phyloP scores from a whole-genome alignment of 208 protist species.

The Acanthamoeba culbertsoni region DNA sequence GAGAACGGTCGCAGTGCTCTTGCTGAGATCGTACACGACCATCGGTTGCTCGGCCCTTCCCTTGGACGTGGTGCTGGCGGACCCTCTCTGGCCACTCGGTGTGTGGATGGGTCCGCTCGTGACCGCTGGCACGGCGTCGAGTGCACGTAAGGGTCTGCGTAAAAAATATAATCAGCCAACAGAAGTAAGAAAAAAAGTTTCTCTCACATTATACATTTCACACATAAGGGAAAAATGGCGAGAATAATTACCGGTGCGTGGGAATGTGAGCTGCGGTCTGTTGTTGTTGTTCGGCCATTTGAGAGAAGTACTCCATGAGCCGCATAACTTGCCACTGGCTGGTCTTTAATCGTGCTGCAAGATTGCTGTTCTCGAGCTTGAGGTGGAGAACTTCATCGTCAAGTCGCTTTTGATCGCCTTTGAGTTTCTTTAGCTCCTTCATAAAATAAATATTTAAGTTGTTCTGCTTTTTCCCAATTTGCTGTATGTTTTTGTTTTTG shows the following conservation, averaged over 20 bases:
- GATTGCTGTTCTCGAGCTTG: slow-evolving; percentile 60
- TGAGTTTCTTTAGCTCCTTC: slow-evolving; percentile 58
- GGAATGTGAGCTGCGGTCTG: neutral
- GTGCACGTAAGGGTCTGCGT: neutral
- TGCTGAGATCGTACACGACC: slow-evolving; percentile 55
- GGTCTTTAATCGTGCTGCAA: slow-evolving; percentile 2
- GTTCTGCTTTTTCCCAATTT: slow-evolving; percentile 31
- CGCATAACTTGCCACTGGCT: slow-evolving; percentile 60
- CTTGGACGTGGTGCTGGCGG: neutral
- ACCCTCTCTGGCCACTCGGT: neutral
- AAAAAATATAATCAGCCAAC: neutral
- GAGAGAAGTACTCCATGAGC: slow-evolving; percentile 51
- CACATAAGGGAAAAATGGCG: no score
- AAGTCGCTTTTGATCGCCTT: slow-evolving; percentile 39
- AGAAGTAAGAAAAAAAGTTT: neutral
- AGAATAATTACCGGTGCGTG: neutral
- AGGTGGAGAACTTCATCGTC: slow-evolving; percentile 60
- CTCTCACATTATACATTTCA: no score
- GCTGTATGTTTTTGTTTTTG: no score
- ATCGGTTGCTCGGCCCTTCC: slow-evolving; percentile 35
- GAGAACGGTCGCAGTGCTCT: slow-evolving; percentile 37
- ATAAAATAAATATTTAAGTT: slow-evolving; percentile 59
- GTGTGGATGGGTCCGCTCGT: neutral
- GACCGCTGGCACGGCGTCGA: neutral
- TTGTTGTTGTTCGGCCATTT: neutral